These are phyloP conservation scores for Endothia cerciana DNA, from an alignment of 2,329 filamentous ascomycete species.

Conservation along the genomic window DNA sequence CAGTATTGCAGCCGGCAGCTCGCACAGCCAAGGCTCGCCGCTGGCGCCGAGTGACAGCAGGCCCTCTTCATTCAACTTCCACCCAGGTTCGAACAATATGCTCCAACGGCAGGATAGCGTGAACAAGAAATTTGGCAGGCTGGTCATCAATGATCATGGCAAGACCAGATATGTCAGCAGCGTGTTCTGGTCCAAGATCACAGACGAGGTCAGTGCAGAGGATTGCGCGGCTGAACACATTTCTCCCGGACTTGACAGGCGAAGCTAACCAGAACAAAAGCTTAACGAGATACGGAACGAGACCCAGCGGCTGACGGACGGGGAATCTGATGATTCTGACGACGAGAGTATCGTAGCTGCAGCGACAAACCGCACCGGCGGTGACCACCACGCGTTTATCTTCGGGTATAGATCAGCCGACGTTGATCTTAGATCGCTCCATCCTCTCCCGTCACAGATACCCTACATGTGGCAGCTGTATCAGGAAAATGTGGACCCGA, in stretches of 20 bases:
- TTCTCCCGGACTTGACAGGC: background rate
- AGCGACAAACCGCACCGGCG: conserved; percentile 41
- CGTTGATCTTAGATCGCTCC: conserved; percentile 66
- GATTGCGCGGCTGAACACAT: background rate
- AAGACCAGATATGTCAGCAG: conserved; percentile 75
- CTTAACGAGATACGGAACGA: conserved; percentile 53
- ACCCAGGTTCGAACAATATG: conserved; percentile 29
- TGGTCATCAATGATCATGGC: conserved; percentile 72
- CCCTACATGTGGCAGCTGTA: conserved; percentile 71
- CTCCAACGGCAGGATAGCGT: conserved; percentile 38
- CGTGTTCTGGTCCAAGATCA: conserved; percentile 76
- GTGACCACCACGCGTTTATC: conserved; percentile 72
- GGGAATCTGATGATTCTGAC: conserved; percentile 61
- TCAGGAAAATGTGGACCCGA: conserved; percentile 73
- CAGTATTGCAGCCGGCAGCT: conserved; percentile 30
- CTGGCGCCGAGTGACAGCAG: conserved; percentile 27
- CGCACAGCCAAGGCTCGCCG: conserved; percentile 32
- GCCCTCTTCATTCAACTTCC: conserved; percentile 27
- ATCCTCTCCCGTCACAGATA: conserved; percentile 68
- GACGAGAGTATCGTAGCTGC: conserved; percentile 57
- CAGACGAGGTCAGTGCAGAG: conserved; percentile 64
- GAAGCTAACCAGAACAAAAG: conserved; percentile 33
- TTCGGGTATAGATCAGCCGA: conserved; percentile 74
- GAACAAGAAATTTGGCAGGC: conserved; percentile 64
- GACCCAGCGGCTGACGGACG: conserved; percentile 52